Percentiles rank a stretch among this genome's conserved stretches.
phyloP scores from a whole-genome alignment of 2,329 filamentous ascomycete species.

The Talaromyces sp. region DNA sequence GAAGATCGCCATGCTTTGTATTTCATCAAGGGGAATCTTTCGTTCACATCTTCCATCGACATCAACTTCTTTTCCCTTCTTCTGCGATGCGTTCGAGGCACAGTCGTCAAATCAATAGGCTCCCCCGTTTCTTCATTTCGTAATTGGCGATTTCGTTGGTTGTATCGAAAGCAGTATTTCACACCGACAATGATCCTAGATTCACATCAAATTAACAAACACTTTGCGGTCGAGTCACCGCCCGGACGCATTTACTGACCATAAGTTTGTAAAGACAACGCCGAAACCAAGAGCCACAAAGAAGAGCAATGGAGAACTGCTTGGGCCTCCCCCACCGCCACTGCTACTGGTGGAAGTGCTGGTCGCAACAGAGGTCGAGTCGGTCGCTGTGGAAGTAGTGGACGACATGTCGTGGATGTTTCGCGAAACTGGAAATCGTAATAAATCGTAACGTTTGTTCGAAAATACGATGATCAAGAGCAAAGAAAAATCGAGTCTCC shows the following conservation, averaged over 20 bases:
- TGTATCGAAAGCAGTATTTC: slow-evolving; percentile 99
- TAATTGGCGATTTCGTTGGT: slow-evolving; percentile 82
- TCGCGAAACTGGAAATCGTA: not conserved
- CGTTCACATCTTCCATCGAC: slow-evolving; percentile 98
- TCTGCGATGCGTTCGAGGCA: slow-evolving; percentile 81
- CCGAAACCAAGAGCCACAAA: slow-evolving; percentile 96
- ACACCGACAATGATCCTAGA: slow-evolving; percentile 97
- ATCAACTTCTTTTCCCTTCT: slow-evolving; percentile 97
- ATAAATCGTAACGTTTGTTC: not conserved
- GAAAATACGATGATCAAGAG: not conserved
- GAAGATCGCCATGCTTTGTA: slow-evolving; percentile 93
- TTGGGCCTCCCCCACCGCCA: slow-evolving; percentile 47
- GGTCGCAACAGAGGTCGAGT: slow-evolving; percentile 27
- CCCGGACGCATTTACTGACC: slow-evolving; percentile 62
- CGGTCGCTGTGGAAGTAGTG: slow-evolving; percentile 23
- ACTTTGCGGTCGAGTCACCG: not conserved
- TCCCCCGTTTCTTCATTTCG: slow-evolving; percentile 78
- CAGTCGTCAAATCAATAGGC: slow-evolving; percentile 79
- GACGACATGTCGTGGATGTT: slow-evolving; percentile 11
- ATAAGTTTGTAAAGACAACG: slow-evolving; percentile 97
- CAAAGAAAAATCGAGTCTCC: not conserved
- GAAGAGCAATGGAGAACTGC: slow-evolving; percentile 76
- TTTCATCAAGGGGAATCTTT: slow-evolving; percentile 91
- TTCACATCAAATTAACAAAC: not conserved
- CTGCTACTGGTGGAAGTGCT: slow-evolving; percentile 26